Base-by-base conservation (phyloP, 306 rosid species). In the Benincasa hispida region DNA sequence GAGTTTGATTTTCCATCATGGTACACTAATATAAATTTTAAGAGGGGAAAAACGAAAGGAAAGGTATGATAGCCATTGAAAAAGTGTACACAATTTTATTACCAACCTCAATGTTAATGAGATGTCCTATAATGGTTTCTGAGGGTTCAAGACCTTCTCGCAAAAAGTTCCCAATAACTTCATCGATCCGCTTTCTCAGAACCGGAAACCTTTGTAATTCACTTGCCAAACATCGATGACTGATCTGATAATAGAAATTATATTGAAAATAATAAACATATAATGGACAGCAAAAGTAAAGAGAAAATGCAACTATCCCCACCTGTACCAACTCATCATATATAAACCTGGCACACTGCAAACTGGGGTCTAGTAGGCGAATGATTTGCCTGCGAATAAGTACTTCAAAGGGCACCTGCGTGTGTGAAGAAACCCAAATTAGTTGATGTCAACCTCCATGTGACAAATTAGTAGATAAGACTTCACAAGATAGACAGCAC, bases 71-170 rank as follows among this genome's bases (percentile, higher is more conserved):
- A 42, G 35, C 56, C 25, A 22, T 22, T 32, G 41, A 27, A 28
- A 11, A 28, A 42, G 17, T 47, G 11, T 25, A 48, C 24, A 18
- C 5, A 34, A 11, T 54, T 51, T 32, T 27, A 42, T 50, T 6
- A 34, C 80, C 45, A 66, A 86, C 89, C 89, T 86, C 85, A 80
- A 81, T 83, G 70, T 83, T 87, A 70, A 86, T 76, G 18, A 86
- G 84, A 79, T 83, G 82, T 68, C 27, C 74, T 72, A 86, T 86
- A 87, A 86, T 86, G 18, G 80, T 79, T 84, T 81, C 79, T 58
- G 87, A 82, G 73, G 87, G 89, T 50, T 81, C 72, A 65, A 61
- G 77, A 10, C 85, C 79, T 12, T 79, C 85, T 27, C 69, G 67
- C 78, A 86, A 58, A 77, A 86, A 76, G 48, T 83, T 86, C 9